A percentile compares a stretch with the other conserved stretches of the same genome.
phyloP scores from a whole-genome alignment of 176 grass and related monocot genomes.

The Urochloa ruziziensis region DNA sequence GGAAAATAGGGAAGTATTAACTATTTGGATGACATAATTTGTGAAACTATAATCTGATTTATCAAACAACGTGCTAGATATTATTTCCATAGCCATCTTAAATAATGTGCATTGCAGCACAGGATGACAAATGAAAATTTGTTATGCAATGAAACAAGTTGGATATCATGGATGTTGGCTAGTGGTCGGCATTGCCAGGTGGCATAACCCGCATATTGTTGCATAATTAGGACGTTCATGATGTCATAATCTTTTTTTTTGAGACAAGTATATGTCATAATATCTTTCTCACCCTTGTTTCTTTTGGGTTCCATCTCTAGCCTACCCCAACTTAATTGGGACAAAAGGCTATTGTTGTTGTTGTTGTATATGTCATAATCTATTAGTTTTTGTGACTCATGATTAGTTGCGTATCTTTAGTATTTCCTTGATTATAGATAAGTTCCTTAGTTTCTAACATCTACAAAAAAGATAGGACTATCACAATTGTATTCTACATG shows the following conservation, averaged over 20 bases:
- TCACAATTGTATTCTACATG: not conserved
- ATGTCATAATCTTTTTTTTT: not conserved
- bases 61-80: not conserved
- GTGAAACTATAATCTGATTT: not conserved
- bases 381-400: not conserved
- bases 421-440: not conserved
- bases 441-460: not conserved
- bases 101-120: not conserved
- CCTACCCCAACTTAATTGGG: too few species aligned
- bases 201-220: too few species aligned
- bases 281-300: too few species aligned
- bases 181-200: not conserved
- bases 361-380: too few species aligned
- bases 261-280: too few species aligned
- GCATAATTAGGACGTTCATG: too few species aligned
- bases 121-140: not conserved
- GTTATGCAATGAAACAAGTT: not conserved
- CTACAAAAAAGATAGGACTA: not conserved
- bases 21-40: not conserved
- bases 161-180: not conserved
- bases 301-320: too few species aligned
- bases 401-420: not conserved
- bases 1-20: not conserved
- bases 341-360: too few species aligned
- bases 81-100: not conserved